Conservation (phyloP, 2,329 filamentous ascomycete species). For the Scorias spongiosa region DNA sequence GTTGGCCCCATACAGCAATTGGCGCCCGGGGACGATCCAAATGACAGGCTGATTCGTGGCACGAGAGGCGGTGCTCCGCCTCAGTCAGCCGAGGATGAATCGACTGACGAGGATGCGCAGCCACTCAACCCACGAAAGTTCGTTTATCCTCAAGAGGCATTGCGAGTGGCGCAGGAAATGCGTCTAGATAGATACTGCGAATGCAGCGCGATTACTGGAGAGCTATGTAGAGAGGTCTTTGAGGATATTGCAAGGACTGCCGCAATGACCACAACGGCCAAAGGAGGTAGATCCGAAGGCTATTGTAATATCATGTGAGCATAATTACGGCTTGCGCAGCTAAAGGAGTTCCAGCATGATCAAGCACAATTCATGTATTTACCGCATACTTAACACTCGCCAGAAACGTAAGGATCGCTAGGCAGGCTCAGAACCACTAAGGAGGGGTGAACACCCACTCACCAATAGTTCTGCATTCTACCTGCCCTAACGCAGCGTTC, state of each 20-base stretch:
- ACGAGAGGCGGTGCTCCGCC: background rate
- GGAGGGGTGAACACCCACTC: too few relatives aligned
- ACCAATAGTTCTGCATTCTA: too few relatives aligned
- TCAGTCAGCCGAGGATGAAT: background rate
- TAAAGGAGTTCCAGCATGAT: too few relatives aligned
- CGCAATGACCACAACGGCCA: conserved; percentile 41
- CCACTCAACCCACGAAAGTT: conserved; percentile 21
- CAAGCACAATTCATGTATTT: too few relatives aligned
- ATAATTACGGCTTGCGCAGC: too few relatives aligned
- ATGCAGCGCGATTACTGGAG: conserved; percentile 44
- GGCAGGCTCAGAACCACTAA: too few relatives aligned
- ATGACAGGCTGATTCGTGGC: background rate
- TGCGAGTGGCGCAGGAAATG: conserved; percentile 41
- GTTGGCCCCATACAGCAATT: conserved; percentile 10
- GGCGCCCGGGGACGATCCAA: conserved; percentile 2
- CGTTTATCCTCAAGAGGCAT: conserved; percentile 36
- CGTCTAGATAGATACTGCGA: conserved; percentile 48
- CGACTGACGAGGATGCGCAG: conserved; percentile 13
- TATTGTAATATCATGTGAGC: conserved; percentile 27
- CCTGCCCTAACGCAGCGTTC: too few relatives aligned
- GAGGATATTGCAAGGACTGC: conserved; percentile 45
- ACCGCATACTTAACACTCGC: too few relatives aligned
- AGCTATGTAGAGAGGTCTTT: conserved; percentile 43
- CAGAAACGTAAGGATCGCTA: too few relatives aligned
- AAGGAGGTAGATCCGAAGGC: conserved; percentile 32